Evolutionary conservation across 495 filamentous ascomycete species (phyloP).

Genomic region (Podospora didyma): DNA sequence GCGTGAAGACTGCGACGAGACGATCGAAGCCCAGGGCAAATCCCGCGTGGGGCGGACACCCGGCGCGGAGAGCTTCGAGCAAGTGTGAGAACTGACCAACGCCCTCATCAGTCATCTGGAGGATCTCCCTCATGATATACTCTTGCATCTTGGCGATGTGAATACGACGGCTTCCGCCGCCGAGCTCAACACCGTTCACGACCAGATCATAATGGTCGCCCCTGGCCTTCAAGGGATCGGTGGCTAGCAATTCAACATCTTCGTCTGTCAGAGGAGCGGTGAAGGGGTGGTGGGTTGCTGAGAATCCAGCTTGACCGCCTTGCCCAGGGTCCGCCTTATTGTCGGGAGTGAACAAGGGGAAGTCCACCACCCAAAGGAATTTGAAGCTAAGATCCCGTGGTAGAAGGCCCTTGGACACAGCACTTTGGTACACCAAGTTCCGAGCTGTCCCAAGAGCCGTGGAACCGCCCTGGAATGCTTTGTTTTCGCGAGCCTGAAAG

Average conservation of each 20-base stretch:
- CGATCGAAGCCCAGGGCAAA: conserved; percentile 92
- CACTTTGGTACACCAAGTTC: conserved; percentile 62
- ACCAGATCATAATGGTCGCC: conserved; percentile 94
- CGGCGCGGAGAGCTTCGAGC: conserved; percentile 72
- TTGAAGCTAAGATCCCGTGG: conserved; percentile 51
- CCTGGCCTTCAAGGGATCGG: conserved; percentile 64
- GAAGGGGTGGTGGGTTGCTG: conserved; percentile 93
- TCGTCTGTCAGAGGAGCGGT: conserved; percentile 71
- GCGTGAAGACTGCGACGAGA: conserved; percentile 74
- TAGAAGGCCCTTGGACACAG: conserved; percentile 56
- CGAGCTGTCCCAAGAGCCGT: conserved; percentile 78
- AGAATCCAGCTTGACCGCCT: conserved; percentile 72
- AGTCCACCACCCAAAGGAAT: conserved; percentile 82
- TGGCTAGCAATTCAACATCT: conserved; percentile 72
- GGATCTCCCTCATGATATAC: conserved; percentile 77
- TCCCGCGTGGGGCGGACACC: conserved; percentile 96
- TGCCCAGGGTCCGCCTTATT: conserved; percentile 73
- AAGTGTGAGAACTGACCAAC: conserved; percentile 79
- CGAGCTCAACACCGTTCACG: conserved; percentile 90
- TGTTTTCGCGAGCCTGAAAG: conserved; percentile 68
- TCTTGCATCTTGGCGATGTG: conserved; percentile 82
- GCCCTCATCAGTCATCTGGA: conserved; percentile 59
- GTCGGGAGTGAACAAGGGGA: conserved; percentile 82
- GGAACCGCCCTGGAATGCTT: conserved; percentile 60
- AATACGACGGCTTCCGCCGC: conserved; percentile 89